Evolutionary conservation across 495 filamentous ascomycete genomes (phyloP).

Genomic region (Hypomontagnella monticulosa): DNA sequence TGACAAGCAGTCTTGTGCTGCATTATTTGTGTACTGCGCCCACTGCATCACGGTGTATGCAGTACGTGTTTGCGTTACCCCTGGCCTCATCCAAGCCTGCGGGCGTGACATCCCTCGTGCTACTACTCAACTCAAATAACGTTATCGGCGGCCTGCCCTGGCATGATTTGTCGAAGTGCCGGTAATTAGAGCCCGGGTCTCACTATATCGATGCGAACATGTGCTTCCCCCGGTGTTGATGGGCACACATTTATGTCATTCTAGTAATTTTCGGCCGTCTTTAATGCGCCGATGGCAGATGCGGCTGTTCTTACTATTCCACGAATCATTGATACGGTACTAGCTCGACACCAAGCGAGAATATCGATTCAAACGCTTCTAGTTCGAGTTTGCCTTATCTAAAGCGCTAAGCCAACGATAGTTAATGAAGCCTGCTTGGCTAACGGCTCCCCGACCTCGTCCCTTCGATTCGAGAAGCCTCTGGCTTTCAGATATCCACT

Average conservation of each 20-base stretch:
- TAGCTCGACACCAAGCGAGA: neutral
- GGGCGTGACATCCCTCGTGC: neutral
- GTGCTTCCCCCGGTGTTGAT: slow-evolving; percentile 8
- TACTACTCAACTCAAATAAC: slow-evolving; percentile 15
- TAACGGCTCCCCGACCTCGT: neutral
- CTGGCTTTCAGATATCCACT: neutral
- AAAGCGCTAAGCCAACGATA: slow-evolving; percentile 2
- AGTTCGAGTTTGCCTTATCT: neutral
- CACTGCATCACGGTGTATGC: slow-evolving; percentile 5
- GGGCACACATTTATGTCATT: slow-evolving; percentile 16
- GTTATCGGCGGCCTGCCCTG: neutral
- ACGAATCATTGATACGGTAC: slow-evolving; percentile 21
- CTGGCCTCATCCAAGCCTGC: slow-evolving; percentile 17
- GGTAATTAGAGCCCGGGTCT: neutral
- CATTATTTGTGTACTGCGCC: slow-evolving; percentile 6
- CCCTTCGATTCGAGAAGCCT: too few relatives aligned
- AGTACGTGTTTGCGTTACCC: slow-evolving; percentile 27
- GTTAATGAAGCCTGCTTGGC: neutral
- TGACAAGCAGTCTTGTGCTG: neutral
- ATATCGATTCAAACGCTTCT: neutral
- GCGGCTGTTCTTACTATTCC: slow-evolving; percentile 12
- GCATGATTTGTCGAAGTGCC: slow-evolving; percentile 10
- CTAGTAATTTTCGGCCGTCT: slow-evolving; percentile 38
- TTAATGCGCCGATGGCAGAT: slow-evolving; percentile 29
- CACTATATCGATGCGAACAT: neutral